A percentile compares a stretch with the other conserved stretches of the same genome.
These are phyloP conservation scores for Bacidia gigantensis DNA, from an alignment of 495 filamentous ascomycete genomes.

Conservation along the genomic window DNA sequence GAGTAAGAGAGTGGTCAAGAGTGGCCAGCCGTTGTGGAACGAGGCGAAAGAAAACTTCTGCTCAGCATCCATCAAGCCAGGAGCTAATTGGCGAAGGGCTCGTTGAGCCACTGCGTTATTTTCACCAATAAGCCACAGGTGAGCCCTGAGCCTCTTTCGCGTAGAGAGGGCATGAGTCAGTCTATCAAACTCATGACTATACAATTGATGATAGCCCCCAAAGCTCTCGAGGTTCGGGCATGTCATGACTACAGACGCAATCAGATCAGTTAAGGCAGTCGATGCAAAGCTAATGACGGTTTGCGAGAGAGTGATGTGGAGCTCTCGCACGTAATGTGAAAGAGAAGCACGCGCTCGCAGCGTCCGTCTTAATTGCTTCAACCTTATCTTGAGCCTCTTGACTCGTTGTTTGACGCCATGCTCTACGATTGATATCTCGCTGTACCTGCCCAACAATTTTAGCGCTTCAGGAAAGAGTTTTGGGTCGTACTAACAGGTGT, in stretches of 20 bases:
- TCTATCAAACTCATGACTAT: slow-evolving; percentile 60
- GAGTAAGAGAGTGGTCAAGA: slow-evolving; percentile 60
- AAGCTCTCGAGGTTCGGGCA: slow-evolving; percentile 75
- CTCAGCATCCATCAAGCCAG: slow-evolving; percentile 42
- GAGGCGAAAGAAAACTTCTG: slow-evolving; percentile 56
- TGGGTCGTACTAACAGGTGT: slow-evolving; percentile 41
- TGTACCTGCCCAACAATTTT: slow-evolving; percentile 37
- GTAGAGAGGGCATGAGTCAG: slow-evolving; percentile 69
- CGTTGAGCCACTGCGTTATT: slow-evolving; percentile 31
- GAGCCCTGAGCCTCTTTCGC: slow-evolving; percentile 56
- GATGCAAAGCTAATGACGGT: slow-evolving; percentile 29
- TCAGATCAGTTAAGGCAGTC: slow-evolving; percentile 52
- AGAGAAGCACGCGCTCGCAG: slow-evolving; percentile 54
- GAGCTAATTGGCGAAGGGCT: slow-evolving; percentile 32
- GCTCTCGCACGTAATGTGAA: slow-evolving; percentile 56
- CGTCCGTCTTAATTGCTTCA: slow-evolving; percentile 65
- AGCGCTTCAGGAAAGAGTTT: not conserved
- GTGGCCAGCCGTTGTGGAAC: slow-evolving; percentile 55
- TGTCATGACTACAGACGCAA: slow-evolving; percentile 72
- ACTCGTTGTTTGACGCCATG: slow-evolving; percentile 52
- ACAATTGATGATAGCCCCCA: slow-evolving; percentile 54
- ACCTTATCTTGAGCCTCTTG: slow-evolving; percentile 49
- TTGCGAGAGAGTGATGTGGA: slow-evolving; percentile 46
- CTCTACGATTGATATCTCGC: slow-evolving; percentile 49
- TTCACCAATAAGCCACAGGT: slow-evolving; percentile 59